A percentile compares a stretch with the other conserved stretches of the same genome.
Evolutionary conservation across 2,329 filamentous ascomycete genomes (phyloP).

Genomic region (Claviceps cyperi): DNA sequence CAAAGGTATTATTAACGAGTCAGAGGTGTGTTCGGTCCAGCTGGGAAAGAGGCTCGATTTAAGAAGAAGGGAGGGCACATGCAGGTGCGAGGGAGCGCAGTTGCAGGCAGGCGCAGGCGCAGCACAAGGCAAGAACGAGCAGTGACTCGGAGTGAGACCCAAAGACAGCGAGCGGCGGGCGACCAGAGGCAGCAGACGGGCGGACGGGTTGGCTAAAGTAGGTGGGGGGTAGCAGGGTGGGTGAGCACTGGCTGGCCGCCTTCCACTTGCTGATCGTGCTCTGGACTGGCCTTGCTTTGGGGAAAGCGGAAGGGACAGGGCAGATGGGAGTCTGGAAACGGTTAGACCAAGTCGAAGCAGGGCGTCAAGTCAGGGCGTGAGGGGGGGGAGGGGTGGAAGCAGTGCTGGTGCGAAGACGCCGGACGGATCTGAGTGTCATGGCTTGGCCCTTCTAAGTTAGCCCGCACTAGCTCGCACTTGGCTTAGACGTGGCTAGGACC

Average conservation of each 20-base stretch:
- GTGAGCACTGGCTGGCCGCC: constrained; percentile 1
- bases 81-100: constrained; percentile 6
- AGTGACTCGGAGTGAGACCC: background rate
- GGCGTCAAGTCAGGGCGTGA: background rate
- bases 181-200: background rate
- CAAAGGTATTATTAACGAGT: constrained; percentile 1
- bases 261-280: constrained; percentile 2
- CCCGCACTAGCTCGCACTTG: no score
- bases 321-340: background rate
- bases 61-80: background rate
- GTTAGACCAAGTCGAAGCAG: background rate
- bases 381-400: no score
- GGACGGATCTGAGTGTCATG: no score
- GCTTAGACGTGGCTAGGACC: no score
- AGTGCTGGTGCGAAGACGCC: background rate
- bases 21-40: background rate
- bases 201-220: background rate
- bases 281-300: background rate
- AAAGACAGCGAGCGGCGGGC: background rate
- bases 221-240: background rate
- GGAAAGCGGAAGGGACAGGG: background rate
- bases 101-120: constrained; percentile 8
- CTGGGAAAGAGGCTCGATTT: constrained; percentile 3
- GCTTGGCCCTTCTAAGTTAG: no score
- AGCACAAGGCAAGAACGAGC: constrained; percentile 4